Evolutionary conservation across 1,284 basidiomycete species (phyloP).

Genomic region (Rhodotorula sp.): DNA sequence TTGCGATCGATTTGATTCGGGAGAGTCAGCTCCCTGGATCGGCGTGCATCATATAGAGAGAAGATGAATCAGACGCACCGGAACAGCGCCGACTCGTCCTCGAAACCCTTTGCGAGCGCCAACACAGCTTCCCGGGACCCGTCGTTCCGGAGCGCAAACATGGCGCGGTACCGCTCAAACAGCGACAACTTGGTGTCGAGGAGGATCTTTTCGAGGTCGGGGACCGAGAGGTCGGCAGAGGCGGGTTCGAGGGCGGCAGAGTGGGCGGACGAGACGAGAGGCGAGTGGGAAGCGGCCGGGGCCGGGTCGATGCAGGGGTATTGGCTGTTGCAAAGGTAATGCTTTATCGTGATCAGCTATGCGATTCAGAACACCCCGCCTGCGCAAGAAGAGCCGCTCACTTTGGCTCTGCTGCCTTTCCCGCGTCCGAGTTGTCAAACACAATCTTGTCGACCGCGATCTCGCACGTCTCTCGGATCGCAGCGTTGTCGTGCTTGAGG

Average conservation of each 20-base stretch:
- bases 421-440: conserved; percentile 70
- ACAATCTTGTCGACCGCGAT: conserved; percentile 94
- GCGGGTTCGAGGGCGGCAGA: conserved; percentile 41
- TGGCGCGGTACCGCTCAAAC: conserved; percentile 94
- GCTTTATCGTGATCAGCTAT: too few species aligned
- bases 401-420: conserved; percentile 46
- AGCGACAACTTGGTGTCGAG: conserved; percentile 71
- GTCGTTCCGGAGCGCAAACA: conserved; percentile 95
- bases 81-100: conserved; percentile 84
- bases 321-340: conserved; percentile 38
- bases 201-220: conserved; percentile 63
- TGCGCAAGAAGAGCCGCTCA: not conserved
- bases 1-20: not conserved
- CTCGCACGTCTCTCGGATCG: conserved; percentile 95
- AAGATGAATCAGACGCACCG: conserved; percentile 59
- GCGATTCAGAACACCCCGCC: too few species aligned
- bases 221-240: conserved; percentile 44
- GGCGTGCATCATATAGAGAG: not conserved
- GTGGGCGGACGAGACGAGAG: conserved; percentile 46
- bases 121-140: conserved; percentile 71
- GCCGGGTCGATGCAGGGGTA: conserved; percentile 95
- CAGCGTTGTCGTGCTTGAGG: conserved; percentile 62
- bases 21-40: too few species aligned
- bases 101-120: conserved; percentile 85
- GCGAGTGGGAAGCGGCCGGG: conserved; percentile 57